phyloP scores from a whole-genome alignment of 495 filamentous ascomycete genomes.

The Acidiella bohemica region DNA sequence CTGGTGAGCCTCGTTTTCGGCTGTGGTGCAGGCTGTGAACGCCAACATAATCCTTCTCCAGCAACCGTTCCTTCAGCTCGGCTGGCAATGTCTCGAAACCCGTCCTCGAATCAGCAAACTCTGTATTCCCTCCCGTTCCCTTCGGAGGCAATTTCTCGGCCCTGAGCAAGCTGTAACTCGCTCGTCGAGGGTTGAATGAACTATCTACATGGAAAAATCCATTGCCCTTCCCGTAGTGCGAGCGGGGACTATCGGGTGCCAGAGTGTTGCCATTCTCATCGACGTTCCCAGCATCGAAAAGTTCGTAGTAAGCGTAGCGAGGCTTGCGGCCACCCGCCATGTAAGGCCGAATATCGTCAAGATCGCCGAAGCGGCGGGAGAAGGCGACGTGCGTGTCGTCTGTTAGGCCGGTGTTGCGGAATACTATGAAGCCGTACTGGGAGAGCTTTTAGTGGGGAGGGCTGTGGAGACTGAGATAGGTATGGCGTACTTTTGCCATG shows the following conservation, averaged over 20 bases:
- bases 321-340: slow-evolving; percentile 33
- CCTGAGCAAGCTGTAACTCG: slow-evolving; percentile 40
- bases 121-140: slow-evolving; percentile 40
- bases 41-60: slow-evolving; percentile 36
- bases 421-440: slow-evolving; percentile 45
- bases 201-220: slow-evolving; percentile 47
- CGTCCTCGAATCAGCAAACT: slow-evolving; percentile 44
- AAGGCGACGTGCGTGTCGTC: slow-evolving; percentile 43
- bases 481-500: slow-evolving; percentile 34
- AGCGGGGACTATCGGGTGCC: slow-evolving; percentile 1
- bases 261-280: slow-evolving; percentile 6
- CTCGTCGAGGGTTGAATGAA: slow-evolving; percentile 46
- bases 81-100: slow-evolving; percentile 39
- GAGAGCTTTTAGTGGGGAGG: background rate
- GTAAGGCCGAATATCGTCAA: slow-evolving; percentile 46
- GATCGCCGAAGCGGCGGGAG: slow-evolving; percentile 39
- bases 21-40: slow-evolving; percentile 42
- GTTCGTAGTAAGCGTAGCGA: slow-evolving; percentile 36
- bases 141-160: slow-evolving; percentile 40
- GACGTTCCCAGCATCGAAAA: slow-evolving; percentile 49
- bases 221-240: slow-evolving; percentile 34
- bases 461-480: background rate
- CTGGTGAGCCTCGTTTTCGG: slow-evolving; percentile 39
- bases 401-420: slow-evolving; percentile 39
- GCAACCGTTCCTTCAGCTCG: slow-evolving; percentile 29